Evolutionary conservation across 257 asterid genomes (phyloP), one percentile per base, ranked within the genome.

Genomic region (Scutellaria baicalensis): DNA sequence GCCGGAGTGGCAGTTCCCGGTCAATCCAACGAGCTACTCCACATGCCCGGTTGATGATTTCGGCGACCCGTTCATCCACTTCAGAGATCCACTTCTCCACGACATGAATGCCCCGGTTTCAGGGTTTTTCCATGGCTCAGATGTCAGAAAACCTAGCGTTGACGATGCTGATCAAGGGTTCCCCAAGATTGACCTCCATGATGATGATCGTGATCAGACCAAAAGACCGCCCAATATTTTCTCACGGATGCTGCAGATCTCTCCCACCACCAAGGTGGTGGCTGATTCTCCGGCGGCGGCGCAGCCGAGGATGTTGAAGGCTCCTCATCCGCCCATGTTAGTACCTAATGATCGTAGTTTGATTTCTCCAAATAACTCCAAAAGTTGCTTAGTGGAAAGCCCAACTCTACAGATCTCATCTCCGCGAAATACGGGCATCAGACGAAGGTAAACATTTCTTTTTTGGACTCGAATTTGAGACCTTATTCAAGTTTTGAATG

Each of bases 361-460:
- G 72, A 69, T 66, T 43, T 71, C 78, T 8, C 68, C 78, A 33
- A 71, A 64, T 59, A 77, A 52, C 60, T 86, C 87, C 55, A 89
- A 81, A 75, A 78, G 71, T 54, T 82, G 86, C 72, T 71, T 81
- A 73, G 59, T 78, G 59, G 89, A 84, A 55, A 83, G 77, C 73
- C 64, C 82, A 33, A 81, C 74, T 14, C 47, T 84, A 72, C 95
- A 87, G 95, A 93, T 90, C 97, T 84, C 98, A 47, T 80, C 96
- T 79, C 98, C 97, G 90, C 85, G 88, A 85, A 93, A 84, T 82
- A 70, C 97, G 96, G 95, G 86, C 63, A 84, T 87, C 86, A 88
- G 93, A 74, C 79, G 98, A 83, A 93, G 98, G 98, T 90, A 68
- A 78, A 80, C 36, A 14, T 14, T 9, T 31, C 9, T 55, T 56